Conservation (phyloP, 164 flowering plant species). For the Annona squamosa region DNA sequence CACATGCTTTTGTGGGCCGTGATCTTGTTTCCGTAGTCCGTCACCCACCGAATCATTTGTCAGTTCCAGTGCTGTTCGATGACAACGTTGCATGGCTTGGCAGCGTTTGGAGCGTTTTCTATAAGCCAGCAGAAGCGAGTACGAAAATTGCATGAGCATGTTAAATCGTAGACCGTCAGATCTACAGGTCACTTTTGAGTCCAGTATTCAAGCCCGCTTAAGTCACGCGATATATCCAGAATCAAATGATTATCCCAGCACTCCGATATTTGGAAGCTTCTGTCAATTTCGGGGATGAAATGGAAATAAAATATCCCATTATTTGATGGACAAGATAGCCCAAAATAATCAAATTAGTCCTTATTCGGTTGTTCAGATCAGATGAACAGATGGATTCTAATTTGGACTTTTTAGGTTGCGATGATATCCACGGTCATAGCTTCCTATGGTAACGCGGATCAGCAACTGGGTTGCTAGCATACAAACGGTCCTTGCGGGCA, state of each 20-base stretch:
- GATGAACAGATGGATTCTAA: too few relatives aligned
- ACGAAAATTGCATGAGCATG: neutral
- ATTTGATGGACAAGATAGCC: too few relatives aligned
- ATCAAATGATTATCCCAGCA: too few relatives aligned
- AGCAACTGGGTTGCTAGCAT: neutral
- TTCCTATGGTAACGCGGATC: neutral
- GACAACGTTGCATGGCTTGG: neutral
- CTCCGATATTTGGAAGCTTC: too few relatives aligned
- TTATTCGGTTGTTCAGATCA: too few relatives aligned
- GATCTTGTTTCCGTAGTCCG: neutral
- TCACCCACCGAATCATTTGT: neutral
- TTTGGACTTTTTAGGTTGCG: too few relatives aligned
- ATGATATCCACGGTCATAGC: neutral
- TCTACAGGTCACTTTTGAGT: neutral
- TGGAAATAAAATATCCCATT: too few relatives aligned
- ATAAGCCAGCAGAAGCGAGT: neutral
- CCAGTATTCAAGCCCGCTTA: too few relatives aligned
- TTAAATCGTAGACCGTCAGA: neutral
- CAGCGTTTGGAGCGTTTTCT: neutral
- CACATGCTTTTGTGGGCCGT: neutral
- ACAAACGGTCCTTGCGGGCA: too few relatives aligned
- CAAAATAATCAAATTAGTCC: too few relatives aligned
- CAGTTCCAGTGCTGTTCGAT: neutral
- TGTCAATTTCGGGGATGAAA: too few relatives aligned
- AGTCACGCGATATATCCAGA: too few relatives aligned